phyloP scores from a whole-genome alignment of 129 eudicot species.

The Deinandra increscens region DNA sequence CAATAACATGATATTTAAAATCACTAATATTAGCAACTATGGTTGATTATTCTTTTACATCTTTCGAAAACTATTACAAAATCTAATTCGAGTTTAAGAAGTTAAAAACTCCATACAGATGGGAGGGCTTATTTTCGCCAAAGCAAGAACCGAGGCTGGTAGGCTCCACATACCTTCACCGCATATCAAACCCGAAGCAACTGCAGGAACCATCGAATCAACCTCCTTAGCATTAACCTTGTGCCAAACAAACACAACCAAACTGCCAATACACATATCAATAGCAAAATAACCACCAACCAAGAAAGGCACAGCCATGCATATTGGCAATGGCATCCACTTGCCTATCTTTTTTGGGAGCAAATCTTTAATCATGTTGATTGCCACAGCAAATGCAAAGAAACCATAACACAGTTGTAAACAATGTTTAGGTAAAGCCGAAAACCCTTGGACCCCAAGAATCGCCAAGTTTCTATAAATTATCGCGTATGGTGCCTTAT shows the following conservation, averaged over 20 bases:
- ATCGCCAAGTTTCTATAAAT: constrained; percentile 77
- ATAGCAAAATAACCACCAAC: constrained; percentile 76
- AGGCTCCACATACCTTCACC: constrained; percentile 89
- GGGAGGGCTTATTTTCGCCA: constrained; percentile 62
- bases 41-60: constrained; percentile 28
- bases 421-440: constrained; percentile 76
- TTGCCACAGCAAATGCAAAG: constrained; percentile 58
- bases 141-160: constrained; percentile 73
- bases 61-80: constrained; percentile 29
- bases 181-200: constrained; percentile 93
- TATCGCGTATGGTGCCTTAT: constrained; percentile 78
- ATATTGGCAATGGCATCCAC: constrained; percentile 83
- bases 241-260: constrained; percentile 73
- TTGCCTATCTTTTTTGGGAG: constrained; percentile 53
- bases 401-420: constrained; percentile 64
- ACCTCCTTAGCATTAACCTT: constrained; percentile 56
- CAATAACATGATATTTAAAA: constrained; percentile 8
- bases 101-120: constrained; percentile 59
- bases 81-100: constrained; percentile 23
- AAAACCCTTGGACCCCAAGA: constrained; percentile 74
- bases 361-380: constrained; percentile 61
- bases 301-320: constrained; percentile 82
- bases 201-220: constrained; percentile 70
- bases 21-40: constrained; percentile 8
- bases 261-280: constrained; percentile 80